Base-by-base conservation (phyloP, 2,329 filamentous ascomycete species). In the Setomelanomma holmii region DNA sequence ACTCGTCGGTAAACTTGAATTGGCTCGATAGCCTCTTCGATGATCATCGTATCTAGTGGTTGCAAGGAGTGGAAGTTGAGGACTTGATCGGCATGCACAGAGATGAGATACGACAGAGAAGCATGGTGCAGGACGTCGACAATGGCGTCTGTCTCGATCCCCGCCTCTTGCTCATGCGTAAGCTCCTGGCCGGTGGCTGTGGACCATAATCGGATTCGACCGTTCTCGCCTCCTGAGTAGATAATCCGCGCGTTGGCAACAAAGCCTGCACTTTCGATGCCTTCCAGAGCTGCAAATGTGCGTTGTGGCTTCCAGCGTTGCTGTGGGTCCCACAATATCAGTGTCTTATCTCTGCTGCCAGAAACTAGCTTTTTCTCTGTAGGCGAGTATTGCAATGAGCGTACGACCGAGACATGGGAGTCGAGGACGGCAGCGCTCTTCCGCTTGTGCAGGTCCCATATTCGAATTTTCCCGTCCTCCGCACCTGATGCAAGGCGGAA, bases 381-480 rank as follows among this genome's bases (percentile, higher is more conserved):
- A 0, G 86, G 75, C 4, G 90, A 95, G 73, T 90, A 99, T 64
- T 95, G 90, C 43, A 99, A 74, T 45, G 86, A 87, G 62, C 92
- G 88, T n/a, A 99, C 90, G 61, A 98, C 90, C 8, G 95, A 98
- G 19, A 96, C 92, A 71, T 99, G 96, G 0, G 92, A 95, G 55
- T 98, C 92, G 24, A 96, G 80, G 16, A 87, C 86, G 17, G 90
- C 89, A 19, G 91, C 81, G 53, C 88, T 87, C 58, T 85, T 90
- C 49, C 90, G 85, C 77, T 91, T 96, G 75, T 93, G 87, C 51
- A 99, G 78, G 76, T 98, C 90, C 90, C 93, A 99, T 19, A 99
- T 84, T 17, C 90, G 84, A 46, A 99, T 84, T 69, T 93, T 96
- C 24, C 95, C 95, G 72, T 98, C 93, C 74, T 99, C 96, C 55